Evolutionary conservation across 176 grass and related monocot species (phyloP), one percentile per base, ranked within the genome.

Genomic region (Oryza punctata): DNA sequence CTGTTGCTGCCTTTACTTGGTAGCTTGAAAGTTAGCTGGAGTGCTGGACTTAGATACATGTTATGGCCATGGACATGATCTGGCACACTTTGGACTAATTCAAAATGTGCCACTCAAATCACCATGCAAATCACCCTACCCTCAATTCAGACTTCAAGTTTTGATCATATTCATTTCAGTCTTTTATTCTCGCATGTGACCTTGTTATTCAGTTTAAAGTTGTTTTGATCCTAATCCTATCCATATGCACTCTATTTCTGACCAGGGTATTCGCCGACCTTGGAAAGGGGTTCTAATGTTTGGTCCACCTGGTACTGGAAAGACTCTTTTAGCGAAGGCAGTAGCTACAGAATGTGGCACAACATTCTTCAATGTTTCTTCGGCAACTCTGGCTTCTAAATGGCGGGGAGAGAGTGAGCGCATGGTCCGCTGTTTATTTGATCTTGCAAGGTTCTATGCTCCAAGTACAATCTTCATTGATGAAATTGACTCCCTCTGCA

Each of bases 281-380:
- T 99, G 96, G 93, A 99, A 99, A 91, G 93, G 96, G 52, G 96
- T 99, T 78, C 93, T 99, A 71, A 99, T 99, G 96, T 99, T 99
- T 87, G 93, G 96, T 35, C 96, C 96, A 67, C 96, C 96, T 52
- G 96, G 96, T 81, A 99, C 96, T 28, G 96, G 96, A 78, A 99
- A 99, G 70, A 96, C 96, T 27, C 93, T 99, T 76, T 87, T 99
- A 78, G 96, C 96, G 33, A 99, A 99, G 89, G 96, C 96, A 73
- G 96, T 99, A 60, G 96, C 96, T 69, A 99, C 96, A 73, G 96
- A 99, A 89, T 99, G 96, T 79, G 96, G 96, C 30, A 99, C 96
- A 41, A 99, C 96, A 65, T 99, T 99, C 70, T 99, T 99, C 64
- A 99, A 99, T 87, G 96, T 99, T 87, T 99, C 96, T 49, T 99